A percentile compares a stretch with the other conserved stretches of the same genome.
These are phyloP conservation scores for Leishmania aethiopica DNA, from an alignment of 208 protist genomes.

Conservation along the genomic window DNA sequence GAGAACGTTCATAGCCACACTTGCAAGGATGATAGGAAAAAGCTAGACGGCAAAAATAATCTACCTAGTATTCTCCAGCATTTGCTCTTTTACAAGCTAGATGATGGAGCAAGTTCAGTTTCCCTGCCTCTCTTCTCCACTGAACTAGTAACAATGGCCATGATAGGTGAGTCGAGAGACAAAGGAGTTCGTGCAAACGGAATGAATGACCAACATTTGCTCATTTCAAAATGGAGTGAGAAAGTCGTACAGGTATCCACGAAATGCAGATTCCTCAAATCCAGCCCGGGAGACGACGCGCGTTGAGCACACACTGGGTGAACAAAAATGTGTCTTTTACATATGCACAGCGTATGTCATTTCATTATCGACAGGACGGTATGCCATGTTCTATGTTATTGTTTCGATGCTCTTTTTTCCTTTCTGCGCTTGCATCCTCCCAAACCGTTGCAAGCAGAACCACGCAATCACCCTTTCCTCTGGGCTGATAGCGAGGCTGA, in stretches of 20 bases:
- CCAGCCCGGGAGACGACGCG: background rate
- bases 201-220: background rate
- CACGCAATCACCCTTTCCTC: background rate
- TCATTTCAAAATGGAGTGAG: background rate
- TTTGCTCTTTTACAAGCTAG: background rate
- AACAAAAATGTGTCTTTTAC: background rate
- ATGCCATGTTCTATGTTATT: background rate
- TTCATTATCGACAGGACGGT: no score
- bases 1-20: conserved; percentile 47
- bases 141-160: background rate
- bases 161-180: background rate
- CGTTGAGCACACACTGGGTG: background rate
- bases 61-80: background rate
- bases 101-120: background rate
- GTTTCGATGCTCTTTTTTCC: background rate
- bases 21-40: background rate
- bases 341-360: background rate
- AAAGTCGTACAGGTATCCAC: background rate
- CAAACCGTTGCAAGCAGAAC: background rate
- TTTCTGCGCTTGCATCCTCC: background rate
- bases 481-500: background rate
- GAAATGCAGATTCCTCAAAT: background rate
- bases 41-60: background rate
- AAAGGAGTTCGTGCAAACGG: background rate
- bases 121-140: background rate